These are phyloP conservation scores for Prunus kanzakura DNA, from an alignment of 306 rosid genomes.

Conservation along the genomic window DNA sequence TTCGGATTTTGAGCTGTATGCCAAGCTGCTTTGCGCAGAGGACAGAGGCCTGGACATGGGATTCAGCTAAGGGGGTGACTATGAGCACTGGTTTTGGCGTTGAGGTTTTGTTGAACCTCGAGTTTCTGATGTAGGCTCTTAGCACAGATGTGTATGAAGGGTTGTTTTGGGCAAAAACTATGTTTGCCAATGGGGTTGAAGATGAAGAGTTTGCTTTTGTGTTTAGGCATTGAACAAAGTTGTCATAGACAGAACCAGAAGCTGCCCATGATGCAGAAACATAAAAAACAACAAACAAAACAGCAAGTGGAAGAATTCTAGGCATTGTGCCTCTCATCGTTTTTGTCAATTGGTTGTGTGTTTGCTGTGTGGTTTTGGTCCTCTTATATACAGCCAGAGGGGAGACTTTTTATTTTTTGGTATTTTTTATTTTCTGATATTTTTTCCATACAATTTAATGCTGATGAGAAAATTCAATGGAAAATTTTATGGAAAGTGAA, in stretches of 20 bases:
- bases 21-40: conserved; percentile 46
- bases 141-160: conserved; percentile 58
- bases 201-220: conserved; percentile 24
- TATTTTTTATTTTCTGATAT: too few relatives aligned
- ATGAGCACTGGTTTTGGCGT: conserved; percentile 63
- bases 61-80: conserved; percentile 43
- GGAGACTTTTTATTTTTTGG: too few relatives aligned
- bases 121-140: conserved; percentile 63
- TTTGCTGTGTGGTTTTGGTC: background rate
- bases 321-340: background rate
- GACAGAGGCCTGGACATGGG: conserved; percentile 58
- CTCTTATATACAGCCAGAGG: background rate
- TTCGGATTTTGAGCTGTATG: conserved; percentile 56
- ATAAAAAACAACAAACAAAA: conserved; percentile 23
- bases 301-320: conserved; percentile 10
- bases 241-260: conserved; percentile 35
- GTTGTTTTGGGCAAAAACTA: conserved; percentile 35
- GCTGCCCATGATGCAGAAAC: conserved; percentile 26
- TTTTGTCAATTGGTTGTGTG: background rate
- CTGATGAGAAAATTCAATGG: background rate
- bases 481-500: background rate
- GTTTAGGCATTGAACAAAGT: conserved; percentile 53
- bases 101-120: conserved; percentile 66
- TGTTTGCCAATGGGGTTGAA: conserved; percentile 24
- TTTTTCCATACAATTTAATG: background rate